phyloP scores from a whole-genome alignment of 2,329 filamentous ascomycete species.

The Dactylellina cionopaga region DNA sequence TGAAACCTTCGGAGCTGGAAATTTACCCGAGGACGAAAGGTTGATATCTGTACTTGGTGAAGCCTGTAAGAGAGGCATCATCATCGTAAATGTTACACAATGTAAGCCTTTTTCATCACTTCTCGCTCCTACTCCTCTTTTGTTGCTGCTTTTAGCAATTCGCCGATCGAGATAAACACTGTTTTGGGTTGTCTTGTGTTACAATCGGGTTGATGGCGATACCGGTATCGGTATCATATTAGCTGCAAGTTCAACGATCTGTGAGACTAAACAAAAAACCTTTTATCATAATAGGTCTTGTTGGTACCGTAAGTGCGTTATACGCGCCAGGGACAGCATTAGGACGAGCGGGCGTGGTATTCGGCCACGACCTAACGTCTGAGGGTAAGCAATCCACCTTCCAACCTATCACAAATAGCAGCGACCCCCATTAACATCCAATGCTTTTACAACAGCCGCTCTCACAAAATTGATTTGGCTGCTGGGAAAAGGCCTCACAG shows the following conservation, averaged over 20 bases:
- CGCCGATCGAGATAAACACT: slow-evolving; percentile 51
- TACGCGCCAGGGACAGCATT: slow-evolving; percentile 81
- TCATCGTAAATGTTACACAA: slow-evolving; percentile 91
- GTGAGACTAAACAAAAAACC: too few relatives aligned
- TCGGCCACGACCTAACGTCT: slow-evolving; percentile 86
- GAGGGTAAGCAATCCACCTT: slow-evolving; percentile 64
- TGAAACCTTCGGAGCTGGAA: slow-evolving; percentile 93
- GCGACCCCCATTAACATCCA: background rate
- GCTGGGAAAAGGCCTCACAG: slow-evolving; percentile 72
- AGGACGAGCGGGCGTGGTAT: slow-evolving; percentile 84
- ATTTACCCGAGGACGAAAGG: slow-evolving; percentile 83
- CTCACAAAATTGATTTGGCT: slow-evolving; percentile 91
- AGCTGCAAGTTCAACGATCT: too few relatives aligned
- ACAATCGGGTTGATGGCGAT: background rate
- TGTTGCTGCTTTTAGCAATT: slow-evolving; percentile 57
- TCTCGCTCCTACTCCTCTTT: too few relatives aligned
- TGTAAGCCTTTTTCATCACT: slow-evolving; percentile 70
- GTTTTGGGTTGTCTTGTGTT: slow-evolving; percentile 60
- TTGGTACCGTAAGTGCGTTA: slow-evolving; percentile 78
- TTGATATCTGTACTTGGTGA: slow-evolving; percentile 80
- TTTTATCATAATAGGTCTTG: too few relatives aligned
- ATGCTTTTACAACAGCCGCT: slow-evolving; percentile 67
- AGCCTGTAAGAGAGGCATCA: slow-evolving; percentile 80
- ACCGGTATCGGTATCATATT: too few relatives aligned
- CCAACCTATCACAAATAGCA: background rate